These are phyloP conservation scores for Rutstroemia sp. DNA, from an alignment of 2,329 filamentous ascomycete genomes.

Conservation along the genomic window DNA sequence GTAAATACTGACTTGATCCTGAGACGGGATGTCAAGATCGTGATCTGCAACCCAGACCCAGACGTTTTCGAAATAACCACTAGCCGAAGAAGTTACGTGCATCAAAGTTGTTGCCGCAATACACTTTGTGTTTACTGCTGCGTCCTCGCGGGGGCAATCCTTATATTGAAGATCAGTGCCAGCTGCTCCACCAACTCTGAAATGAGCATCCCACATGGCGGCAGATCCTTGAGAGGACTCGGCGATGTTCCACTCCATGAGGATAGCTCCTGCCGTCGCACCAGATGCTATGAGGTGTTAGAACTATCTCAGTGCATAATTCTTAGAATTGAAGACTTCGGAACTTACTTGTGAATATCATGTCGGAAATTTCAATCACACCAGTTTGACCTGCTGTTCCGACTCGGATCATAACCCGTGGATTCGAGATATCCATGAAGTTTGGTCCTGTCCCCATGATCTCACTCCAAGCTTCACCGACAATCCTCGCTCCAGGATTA, in stretches of 20 bases:
- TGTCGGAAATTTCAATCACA: conserved; percentile 33
- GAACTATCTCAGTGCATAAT: too few relatives aligned
- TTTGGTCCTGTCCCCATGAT: conserved; percentile 30
- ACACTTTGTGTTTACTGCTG: conserved; percentile 20
- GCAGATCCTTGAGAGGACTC: conserved; percentile 26
- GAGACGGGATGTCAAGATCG: conserved; percentile 23
- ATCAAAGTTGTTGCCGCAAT: conserved; percentile 16
- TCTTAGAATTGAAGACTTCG: too few relatives aligned
- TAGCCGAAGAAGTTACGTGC: conserved; percentile 12
- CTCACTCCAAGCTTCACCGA: conserved; percentile 37
- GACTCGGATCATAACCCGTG: conserved; percentile 35
- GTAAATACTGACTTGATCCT: conserved; percentile 9
- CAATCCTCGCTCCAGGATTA: conserved; percentile 32
- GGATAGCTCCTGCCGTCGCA: conserved; percentile 30
- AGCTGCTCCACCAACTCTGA: conserved; percentile 33
- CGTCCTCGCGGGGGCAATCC: conserved; percentile 26
- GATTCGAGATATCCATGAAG: conserved; percentile 36
- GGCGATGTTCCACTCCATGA: conserved; percentile 34
- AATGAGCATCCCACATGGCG: conserved; percentile 30
- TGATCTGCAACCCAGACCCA: conserved; percentile 21
- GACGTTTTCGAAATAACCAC: conserved; percentile 20
- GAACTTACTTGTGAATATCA: conserved; percentile 34
- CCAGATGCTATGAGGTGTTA: conserved; percentile 14
- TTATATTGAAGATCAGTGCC: conserved; percentile 29
- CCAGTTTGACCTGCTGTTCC: conserved; percentile 38